phyloP scores from a whole-genome alignment of 2,329 filamentous ascomycete genomes.

The Aspergillaceae sp. region DNA sequence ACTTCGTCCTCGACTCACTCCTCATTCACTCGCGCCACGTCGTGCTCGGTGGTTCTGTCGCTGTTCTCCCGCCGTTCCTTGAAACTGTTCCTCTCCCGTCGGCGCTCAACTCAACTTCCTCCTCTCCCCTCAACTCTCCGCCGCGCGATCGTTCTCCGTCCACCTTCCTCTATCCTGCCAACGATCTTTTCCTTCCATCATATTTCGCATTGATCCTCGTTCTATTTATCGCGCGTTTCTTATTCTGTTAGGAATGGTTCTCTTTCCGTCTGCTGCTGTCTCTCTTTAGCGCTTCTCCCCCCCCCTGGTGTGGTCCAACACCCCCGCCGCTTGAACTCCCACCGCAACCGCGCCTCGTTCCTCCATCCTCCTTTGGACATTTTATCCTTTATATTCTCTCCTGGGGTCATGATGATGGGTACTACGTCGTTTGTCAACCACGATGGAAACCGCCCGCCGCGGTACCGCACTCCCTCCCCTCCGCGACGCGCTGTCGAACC shows the following conservation, averaged over 20 bases:
- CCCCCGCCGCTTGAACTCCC: conserved; percentile 32
- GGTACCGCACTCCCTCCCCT: conserved; percentile 41
- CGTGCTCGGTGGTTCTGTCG: conserved; percentile 3
- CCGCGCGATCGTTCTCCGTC: conserved; percentile 12
- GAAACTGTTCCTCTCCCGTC: neutral
- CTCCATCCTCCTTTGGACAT: conserved; percentile 13
- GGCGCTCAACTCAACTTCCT: too few relatives aligned
- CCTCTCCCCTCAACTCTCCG: neutral
- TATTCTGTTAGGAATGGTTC: conserved; percentile 33
- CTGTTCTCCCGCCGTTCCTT: neutral
- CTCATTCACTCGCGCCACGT: conserved; percentile 4
- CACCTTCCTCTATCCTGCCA: conserved; percentile 16
- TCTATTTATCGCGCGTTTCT: conserved; percentile 17
- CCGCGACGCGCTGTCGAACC: conserved; percentile 40
- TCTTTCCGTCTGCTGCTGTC: conserved; percentile 28
- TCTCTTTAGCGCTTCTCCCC: conserved; percentile 24
- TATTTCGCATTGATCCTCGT: conserved; percentile 8
- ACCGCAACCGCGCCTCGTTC: conserved; percentile 25
- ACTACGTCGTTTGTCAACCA: conserved; percentile 32
- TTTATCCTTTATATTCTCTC: conserved; percentile 7
- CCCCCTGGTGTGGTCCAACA: conserved; percentile 22
- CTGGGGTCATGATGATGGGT: conserved; percentile 25
- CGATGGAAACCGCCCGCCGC: conserved; percentile 29
- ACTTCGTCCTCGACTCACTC: conserved; percentile 6
- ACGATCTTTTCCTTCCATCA: conserved; percentile 14